A percentile compares a stretch with the other conserved stretches of the same genome.
Conservation (phyloP, 2,329 filamentous ascomycete genomes). For the Calonectria hawksworthii region DNA sequence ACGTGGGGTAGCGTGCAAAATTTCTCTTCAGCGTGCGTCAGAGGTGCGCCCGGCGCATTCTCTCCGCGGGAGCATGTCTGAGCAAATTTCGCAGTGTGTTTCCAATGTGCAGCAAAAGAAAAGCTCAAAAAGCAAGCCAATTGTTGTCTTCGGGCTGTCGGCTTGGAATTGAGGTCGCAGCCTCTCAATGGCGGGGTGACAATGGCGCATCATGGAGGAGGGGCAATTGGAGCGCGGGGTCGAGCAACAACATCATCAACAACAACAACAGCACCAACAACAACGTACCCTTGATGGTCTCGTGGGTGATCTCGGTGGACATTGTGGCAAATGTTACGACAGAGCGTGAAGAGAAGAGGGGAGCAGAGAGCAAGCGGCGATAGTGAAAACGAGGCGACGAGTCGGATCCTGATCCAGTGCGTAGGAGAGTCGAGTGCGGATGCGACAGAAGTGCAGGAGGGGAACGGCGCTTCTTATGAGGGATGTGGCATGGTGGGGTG, state of each 20-base stretch:
- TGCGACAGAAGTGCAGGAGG: slow-evolving; percentile 36
- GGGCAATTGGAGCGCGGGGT: slow-evolving; percentile 39
- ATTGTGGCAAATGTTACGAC: slow-evolving; percentile 61
- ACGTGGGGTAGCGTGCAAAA: slow-evolving; percentile 9
- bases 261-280: slow-evolving; percentile 10
- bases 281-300: slow-evolving; percentile 79
- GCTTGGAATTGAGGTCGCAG: not conserved
- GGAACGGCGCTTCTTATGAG: slow-evolving; percentile 41
- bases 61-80: not conserved
- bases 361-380: slow-evolving; percentile 23
- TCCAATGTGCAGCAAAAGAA: not conserved
- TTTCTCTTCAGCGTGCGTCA: slow-evolving; percentile 3
- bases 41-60: not conserved
- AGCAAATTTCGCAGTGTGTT: not conserved
- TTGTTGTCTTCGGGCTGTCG: slow-evolving; percentile 1
- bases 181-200: not conserved
- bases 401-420: slow-evolving; percentile 27
- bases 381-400: slow-evolving; percentile 33
- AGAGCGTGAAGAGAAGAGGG: slow-evolving; percentile 25
- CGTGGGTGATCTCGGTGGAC: slow-evolving; percentile 74
- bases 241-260: slow-evolving; percentile 27
- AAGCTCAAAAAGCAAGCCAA: not conserved
- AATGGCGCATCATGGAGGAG: slow-evolving; percentile 44
- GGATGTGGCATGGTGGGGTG: slow-evolving; percentile 39
- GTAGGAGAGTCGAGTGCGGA: slow-evolving; percentile 29